Evolutionary conservation across 2,329 filamentous ascomycete species (phyloP).

Genomic region (Camillea tinctor): DNA sequence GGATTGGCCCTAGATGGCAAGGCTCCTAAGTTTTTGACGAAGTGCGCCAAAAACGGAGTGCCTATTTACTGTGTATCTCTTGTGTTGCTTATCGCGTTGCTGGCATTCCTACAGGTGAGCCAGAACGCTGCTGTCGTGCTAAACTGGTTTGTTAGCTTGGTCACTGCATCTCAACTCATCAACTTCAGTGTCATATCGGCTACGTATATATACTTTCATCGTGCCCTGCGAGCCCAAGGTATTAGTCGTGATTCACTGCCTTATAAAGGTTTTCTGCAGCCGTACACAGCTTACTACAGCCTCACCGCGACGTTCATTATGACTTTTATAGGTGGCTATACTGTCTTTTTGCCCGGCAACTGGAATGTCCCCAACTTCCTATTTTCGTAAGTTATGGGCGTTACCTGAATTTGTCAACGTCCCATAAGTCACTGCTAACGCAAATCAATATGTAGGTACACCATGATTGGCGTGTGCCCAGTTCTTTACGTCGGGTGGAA

Average conservation of each 20-base stretch:
- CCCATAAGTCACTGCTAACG: not conserved
- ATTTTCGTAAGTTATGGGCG: conserved; percentile 54
- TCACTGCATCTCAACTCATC: conserved; percentile 73
- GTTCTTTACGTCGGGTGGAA: conserved; percentile 72
- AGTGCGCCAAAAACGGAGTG: conserved; percentile 63
- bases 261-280: conserved; percentile 68
- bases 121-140: conserved; percentile 65
- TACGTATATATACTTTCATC: conserved; percentile 71
- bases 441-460: conserved; percentile 48
- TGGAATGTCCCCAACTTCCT: conserved; percentile 72
- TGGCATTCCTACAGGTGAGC: conserved; percentile 73
- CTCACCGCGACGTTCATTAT: conserved; percentile 65
- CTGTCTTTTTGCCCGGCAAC: conserved; percentile 67
- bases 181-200: conserved; percentile 69
- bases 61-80: conserved; percentile 70
- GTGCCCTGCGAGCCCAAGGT: conserved; percentile 67
- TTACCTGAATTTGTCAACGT: not conserved
- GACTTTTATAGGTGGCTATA: conserved; percentile 73
- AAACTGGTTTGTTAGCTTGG: conserved; percentile 66
- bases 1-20: conserved; percentile 68
- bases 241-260: conserved; percentile 66
- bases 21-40: conserved; percentile 58
- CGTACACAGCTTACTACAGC: conserved; percentile 68
- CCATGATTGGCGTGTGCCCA: conserved; percentile 71
- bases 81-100: conserved; percentile 65